These are phyloP conservation scores for Phytophthora cryptogea DNA, from an alignment of 352 stramenopile species.

Conservation along the genomic window DNA sequence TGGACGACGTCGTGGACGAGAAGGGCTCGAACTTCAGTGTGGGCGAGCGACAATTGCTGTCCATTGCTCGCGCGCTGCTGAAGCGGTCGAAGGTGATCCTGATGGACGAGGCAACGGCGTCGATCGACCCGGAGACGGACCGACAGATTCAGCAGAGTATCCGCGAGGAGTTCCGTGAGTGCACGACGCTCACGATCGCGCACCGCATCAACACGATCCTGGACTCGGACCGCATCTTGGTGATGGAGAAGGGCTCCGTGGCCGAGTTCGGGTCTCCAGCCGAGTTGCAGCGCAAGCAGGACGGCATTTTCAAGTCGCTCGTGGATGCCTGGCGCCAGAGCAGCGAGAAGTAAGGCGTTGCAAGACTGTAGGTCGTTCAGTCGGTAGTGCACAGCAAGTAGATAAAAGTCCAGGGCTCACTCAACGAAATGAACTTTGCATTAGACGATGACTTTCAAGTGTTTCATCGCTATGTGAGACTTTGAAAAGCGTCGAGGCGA, in stretches of 20 bases:
- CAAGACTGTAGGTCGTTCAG: slow-evolving; percentile 9
- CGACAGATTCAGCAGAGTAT: slow-evolving; percentile 90
- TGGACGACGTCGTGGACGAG: slow-evolving; percentile 67
- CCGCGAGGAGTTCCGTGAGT: slow-evolving; percentile 91
- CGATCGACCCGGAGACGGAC: slow-evolving; percentile 87
- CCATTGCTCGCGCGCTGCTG: slow-evolving; percentile 93
- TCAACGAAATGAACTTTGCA: not conserved
- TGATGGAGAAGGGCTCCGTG: slow-evolving; percentile 94
- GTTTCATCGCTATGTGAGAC: too few relatives aligned
- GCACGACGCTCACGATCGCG: slow-evolving; percentile 96
- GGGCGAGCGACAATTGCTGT: slow-evolving; percentile 95
- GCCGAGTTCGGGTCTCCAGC: slow-evolving; percentile 88
- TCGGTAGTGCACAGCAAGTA: not conserved
- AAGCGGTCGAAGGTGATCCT: slow-evolving; percentile 91
- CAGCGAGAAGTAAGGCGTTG: slow-evolving; percentile 25
- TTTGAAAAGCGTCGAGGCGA: too few relatives aligned
- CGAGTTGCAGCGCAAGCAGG: slow-evolving; percentile 74
- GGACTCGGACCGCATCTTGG: slow-evolving; percentile 96
- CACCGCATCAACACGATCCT: slow-evolving; percentile 98
- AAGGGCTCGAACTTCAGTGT: slow-evolving; percentile 94
- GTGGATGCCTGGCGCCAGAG: slow-evolving; percentile 70
- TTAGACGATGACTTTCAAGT: not conserved
- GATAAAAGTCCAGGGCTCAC: not conserved
- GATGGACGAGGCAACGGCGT: slow-evolving; percentile 97
- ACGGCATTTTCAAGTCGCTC: slow-evolving; percentile 71